Base-by-base conservation (phyloP, 1,139 yeast species). In the Magnusiomyces suaveolens region DNA sequence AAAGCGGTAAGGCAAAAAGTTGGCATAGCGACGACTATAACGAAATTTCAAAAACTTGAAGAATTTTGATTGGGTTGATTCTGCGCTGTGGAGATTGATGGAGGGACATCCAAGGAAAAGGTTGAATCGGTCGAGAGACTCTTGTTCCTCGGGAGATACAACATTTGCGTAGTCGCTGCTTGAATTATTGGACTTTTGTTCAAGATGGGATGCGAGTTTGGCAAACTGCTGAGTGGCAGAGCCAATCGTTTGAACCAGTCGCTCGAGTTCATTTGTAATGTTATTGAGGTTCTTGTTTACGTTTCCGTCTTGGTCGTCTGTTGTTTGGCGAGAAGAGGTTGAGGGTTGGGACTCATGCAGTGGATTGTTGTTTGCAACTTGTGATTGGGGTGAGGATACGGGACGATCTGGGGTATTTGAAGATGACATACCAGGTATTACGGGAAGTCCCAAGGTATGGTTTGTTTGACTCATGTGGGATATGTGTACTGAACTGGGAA, bases 11-110 rank as follows among this genome's bases (percentile, higher is more conserved):
- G 58, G 56, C 6, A 58, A 51, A 39, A 38, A 54, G 46, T 50
- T 52, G 26, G 52, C 48, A 36, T 57, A 58, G 24, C 58, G 48
- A 38, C 52, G 53, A 10, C 55, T 44, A 38, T 54, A 56, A 21
- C 59, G 33, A 44, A 54, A 26, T 23, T 54, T 56, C 25, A 29
- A 20, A 24, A 43, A 20, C 20, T 41, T 41, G 44, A 18, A 41
- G 20, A 41, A 21, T 8, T 20, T 38, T 12, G 41, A 38, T 18
- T 38, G 41, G 41, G 6, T 6, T 16, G 41, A 18, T 38, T 38
- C 16, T 16, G 41, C 6, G 20, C 20, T 8, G 16, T 38, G 6
- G 20, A 18, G 41, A 18, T 38, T n/a, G 16, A 6, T n/a, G 20
- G 6, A 8, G 16, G 41, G 41, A 38, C 41, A 16, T 12, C 18